These are phyloP conservation scores for Gloeopeniophorella convolvens DNA, from an alignment of 768 basidiomycete species.

Conservation along the genomic window DNA sequence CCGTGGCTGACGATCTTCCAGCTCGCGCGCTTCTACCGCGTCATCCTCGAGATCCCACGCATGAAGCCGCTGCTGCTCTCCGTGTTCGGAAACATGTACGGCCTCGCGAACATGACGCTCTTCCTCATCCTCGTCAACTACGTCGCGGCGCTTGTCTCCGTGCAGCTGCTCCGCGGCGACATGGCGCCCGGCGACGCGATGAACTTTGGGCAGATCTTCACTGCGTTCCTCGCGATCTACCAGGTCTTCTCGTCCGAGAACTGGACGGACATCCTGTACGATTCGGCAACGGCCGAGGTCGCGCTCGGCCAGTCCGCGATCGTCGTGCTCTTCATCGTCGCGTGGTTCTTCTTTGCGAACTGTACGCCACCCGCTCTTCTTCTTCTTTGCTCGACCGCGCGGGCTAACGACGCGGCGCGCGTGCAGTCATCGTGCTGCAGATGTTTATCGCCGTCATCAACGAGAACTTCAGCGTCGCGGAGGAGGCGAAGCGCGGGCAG, in stretches of 20 bases:
- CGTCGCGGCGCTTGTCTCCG: conserved; percentile 72
- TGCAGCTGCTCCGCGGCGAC: conserved; percentile 86
- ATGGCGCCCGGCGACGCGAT: conserved; percentile 44
- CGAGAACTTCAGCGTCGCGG: conserved; percentile 90
- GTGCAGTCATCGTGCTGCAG: conserved; percentile 78
- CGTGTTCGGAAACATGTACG: conserved; percentile 89
- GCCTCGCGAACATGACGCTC: conserved; percentile 84
- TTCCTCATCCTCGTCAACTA: conserved; percentile 88
- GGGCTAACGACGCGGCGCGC: conserved; percentile 1
- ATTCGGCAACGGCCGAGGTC: conserved; percentile 52
- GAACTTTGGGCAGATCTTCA: conserved; percentile 80
- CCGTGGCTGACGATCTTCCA: conserved; percentile 91
- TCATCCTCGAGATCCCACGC: conserved; percentile 82
- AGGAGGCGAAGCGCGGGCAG: conserved; percentile 78
- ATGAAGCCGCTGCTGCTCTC: conserved; percentile 84
- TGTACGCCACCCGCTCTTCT: conserved; percentile 55
- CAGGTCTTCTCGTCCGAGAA: conserved; percentile 91
- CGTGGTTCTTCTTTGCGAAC: conserved; percentile 89
- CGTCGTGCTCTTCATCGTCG: conserved; percentile 62
- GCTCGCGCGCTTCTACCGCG: conserved; percentile 81
- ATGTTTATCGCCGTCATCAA: conserved; percentile 98
- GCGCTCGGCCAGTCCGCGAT: conserved; percentile 63
- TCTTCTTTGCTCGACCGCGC: neutral
- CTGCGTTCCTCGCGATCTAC: conserved; percentile 81
- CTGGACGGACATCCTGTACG: conserved; percentile 77